A percentile compares a stretch with the other conserved stretches of the same genome.
Conservation (phyloP, 2,329 filamentous ascomycete genomes). For the Penicillium sp. region DNA sequence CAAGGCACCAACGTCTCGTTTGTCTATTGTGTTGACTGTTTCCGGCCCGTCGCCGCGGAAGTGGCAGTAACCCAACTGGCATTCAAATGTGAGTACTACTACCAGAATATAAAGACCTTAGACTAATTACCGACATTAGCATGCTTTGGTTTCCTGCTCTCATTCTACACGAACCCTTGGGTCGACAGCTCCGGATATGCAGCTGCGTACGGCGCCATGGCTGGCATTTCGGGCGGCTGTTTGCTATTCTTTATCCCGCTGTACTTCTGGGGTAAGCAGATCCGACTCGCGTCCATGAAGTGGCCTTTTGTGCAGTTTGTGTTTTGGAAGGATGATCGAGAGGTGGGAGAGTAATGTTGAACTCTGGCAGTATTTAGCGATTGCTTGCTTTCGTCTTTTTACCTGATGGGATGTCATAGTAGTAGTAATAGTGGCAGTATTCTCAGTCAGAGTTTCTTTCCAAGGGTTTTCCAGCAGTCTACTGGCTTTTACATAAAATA, state of each 20-base stretch:
- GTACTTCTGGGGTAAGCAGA: conserved; percentile 50
- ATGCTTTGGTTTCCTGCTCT: conserved; percentile 56
- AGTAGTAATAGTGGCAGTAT: too few species aligned
- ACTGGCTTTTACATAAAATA: too few species aligned
- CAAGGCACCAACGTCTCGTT: conserved; percentile 55
- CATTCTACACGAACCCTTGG: conserved; percentile 60
- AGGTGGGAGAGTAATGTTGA: conserved; percentile 56
- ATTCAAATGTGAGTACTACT: conserved; percentile 48
- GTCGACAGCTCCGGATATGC: conserved; percentile 49
- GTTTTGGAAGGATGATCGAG: conserved; percentile 52
- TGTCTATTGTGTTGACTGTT: conserved; percentile 57
- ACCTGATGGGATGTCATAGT: too few species aligned
- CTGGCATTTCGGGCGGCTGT: conserved; percentile 48
- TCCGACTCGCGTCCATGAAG: conserved; percentile 47
- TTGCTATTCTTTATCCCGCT: conserved; percentile 49
- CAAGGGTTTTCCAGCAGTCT: too few species aligned
- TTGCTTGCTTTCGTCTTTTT: too few species aligned
- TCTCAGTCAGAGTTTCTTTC: too few species aligned
- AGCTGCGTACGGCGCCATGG: conserved; percentile 55
- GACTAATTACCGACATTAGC: conserved; percentile 16
- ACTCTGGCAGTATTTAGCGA: too few species aligned
- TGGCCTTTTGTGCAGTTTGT: conserved; percentile 48
- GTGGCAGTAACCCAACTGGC: conserved; percentile 51
- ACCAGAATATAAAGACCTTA: too few species aligned
- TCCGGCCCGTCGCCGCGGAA: conserved; percentile 56